These are phyloP conservation scores for Cladosporium halotolerans DNA, from an alignment of 2,329 filamentous ascomycete species.

Conservation along the genomic window DNA sequence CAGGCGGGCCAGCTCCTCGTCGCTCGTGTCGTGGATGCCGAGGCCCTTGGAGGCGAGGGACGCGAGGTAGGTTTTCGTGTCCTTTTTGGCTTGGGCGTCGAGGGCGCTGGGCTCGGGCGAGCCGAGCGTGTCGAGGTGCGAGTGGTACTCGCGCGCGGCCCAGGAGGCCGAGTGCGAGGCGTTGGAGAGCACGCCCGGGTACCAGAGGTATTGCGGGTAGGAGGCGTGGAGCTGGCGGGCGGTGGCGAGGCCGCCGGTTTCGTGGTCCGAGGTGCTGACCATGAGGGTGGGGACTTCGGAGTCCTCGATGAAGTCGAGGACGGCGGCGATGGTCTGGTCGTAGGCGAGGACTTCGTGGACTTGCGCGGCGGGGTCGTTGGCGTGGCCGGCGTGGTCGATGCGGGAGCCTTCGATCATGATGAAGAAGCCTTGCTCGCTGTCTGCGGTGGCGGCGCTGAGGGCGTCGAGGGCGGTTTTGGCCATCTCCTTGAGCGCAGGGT, in stretches of 20 bases:
- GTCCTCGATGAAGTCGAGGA: slow-evolving; percentile 75
- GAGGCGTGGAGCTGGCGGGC: slow-evolving; percentile 62
- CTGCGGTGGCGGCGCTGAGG: slow-evolving; percentile 71
- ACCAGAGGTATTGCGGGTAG: slow-evolving; percentile 72
- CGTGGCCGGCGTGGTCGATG: slow-evolving; percentile 84
- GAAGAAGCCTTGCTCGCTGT: slow-evolving; percentile 91
- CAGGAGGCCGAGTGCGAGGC: slow-evolving; percentile 69
- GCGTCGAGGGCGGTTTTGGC: slow-evolving; percentile 71
- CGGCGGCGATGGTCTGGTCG: slow-evolving; percentile 75
- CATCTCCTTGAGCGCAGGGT: slow-evolving; percentile 91
- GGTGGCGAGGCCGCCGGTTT: slow-evolving; percentile 81
- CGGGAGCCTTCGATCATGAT: slow-evolving; percentile 96
- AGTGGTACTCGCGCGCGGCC: slow-evolving; percentile 56
- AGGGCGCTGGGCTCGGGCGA: slow-evolving; percentile 25
- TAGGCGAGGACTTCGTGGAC: slow-evolving; percentile 88
- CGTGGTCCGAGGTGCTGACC: slow-evolving; percentile 89
- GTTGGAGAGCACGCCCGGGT: slow-evolving; percentile 73
- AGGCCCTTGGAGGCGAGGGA: slow-evolving; percentile 63
- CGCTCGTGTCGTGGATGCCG: slow-evolving; percentile 67
- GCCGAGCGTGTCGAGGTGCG: slow-evolving; percentile 46
- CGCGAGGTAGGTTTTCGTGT: slow-evolving; percentile 60
- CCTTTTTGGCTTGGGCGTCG: slow-evolving; percentile 18
- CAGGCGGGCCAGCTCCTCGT: slow-evolving; percentile 64
- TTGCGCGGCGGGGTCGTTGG: slow-evolving; percentile 51
- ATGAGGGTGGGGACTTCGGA: slow-evolving; percentile 70